A percentile compares a stretch with the other conserved stretches of the same genome.
phyloP scores from a whole-genome alignment of 331 rosid species.

The Quercus tomentella region DNA sequence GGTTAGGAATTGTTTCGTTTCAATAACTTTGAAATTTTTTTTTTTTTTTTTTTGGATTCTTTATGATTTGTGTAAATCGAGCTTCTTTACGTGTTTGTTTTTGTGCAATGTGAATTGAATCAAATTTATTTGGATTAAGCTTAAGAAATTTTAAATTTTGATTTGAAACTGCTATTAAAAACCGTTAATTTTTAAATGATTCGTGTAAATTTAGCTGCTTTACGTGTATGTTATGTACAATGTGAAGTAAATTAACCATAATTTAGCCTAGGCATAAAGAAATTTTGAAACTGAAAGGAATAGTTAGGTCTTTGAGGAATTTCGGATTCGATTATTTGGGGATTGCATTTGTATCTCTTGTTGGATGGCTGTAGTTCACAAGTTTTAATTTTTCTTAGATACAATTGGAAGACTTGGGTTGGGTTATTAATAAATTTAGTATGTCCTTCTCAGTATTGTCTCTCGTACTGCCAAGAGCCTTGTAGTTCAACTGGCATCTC shows the following conservation, averaged over 20 bases:
- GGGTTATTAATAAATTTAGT: background rate
- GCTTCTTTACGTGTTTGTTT: background rate
- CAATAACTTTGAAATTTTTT: background rate
- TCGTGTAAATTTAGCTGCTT: too few relatives aligned
- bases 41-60: background rate
- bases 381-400: background rate
- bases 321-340: background rate
- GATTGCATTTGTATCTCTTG: background rate
- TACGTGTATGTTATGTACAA: too few relatives aligned
- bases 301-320: too few relatives aligned
- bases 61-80: background rate
- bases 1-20: slow-evolving; percentile 25
- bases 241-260: too few relatives aligned
- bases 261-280: too few relatives aligned
- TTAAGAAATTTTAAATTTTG: background rate
- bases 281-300: too few relatives aligned
- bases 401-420: background rate
- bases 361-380: background rate
- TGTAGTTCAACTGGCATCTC: too few relatives aligned
- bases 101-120: too few relatives aligned
- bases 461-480: too few relatives aligned
- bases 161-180: background rate
- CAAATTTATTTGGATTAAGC: too few relatives aligned
- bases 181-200: background rate
- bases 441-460: background rate